Evolutionary conservation across 2,329 filamentous ascomycete genomes (phyloP).

Genomic region (Penicillium sp.): DNA sequence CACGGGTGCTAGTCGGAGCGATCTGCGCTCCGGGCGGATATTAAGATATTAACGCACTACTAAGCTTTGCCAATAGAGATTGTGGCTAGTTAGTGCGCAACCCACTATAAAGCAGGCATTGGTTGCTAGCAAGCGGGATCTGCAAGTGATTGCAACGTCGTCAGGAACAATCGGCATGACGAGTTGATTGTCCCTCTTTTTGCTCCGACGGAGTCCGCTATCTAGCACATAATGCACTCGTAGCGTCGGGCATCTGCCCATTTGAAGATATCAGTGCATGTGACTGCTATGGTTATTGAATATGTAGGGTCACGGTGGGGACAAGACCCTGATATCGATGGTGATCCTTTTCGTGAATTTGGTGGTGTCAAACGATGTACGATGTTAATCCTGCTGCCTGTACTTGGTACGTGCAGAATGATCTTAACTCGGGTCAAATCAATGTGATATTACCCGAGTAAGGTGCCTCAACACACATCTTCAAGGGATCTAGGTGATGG

Average conservation of each 20-base stretch:
- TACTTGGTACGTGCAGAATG: background rate
- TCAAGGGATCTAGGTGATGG: background rate
- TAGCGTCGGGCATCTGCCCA: background rate
- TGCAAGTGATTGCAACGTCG: slow-evolving; percentile 15
- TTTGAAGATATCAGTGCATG: too few relatives aligned
- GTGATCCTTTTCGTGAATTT: background rate
- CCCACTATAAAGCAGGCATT: slow-evolving; percentile 5
- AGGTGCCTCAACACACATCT: background rate
- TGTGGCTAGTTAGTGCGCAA: background rate
- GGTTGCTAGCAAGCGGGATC: background rate
- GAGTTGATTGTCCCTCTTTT: background rate
- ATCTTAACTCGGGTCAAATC: background rate
- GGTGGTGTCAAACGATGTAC: background rate
- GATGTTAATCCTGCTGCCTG: background rate
- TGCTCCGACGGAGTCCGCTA: slow-evolving; percentile 6
- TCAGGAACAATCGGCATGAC: slow-evolving; percentile 16
- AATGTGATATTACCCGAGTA: background rate
- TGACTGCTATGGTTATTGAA: background rate
- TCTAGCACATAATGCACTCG: background rate
- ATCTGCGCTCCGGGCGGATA: background rate
- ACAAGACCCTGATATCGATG: background rate
- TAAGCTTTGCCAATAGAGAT: slow-evolving; percentile 3
- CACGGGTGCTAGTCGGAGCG: background rate
- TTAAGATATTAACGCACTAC: background rate
- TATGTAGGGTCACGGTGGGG: background rate